These are phyloP conservation scores for Aulographum hederae DNA, from an alignment of 2,329 filamentous ascomycete species.

Conservation along the genomic window DNA sequence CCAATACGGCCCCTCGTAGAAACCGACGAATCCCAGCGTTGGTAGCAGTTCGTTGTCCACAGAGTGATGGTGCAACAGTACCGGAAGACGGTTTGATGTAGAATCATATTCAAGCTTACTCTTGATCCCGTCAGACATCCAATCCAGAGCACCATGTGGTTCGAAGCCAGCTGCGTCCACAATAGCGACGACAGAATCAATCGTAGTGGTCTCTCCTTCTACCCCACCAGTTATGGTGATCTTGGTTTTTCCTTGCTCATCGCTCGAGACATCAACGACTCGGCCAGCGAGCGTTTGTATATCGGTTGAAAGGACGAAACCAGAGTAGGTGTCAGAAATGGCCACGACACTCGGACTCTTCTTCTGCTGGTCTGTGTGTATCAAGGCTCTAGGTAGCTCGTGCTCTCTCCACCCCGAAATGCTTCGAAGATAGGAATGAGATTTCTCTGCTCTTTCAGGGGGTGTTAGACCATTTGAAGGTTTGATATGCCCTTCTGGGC, in stretches of 20 bases:
- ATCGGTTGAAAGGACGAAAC: constrained; percentile 54
- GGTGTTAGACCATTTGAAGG: constrained; percentile 49
- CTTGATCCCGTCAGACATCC: constrained; percentile 39
- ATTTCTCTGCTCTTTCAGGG: constrained; percentile 33
- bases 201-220: constrained; percentile 2
- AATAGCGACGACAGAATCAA: constrained; percentile 45
- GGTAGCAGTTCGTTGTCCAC: constrained; percentile 42
- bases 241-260: not conserved
- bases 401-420: constrained; percentile 29
- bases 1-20: constrained; percentile 75
- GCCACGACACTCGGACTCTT: constrained; percentile 45
- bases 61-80: constrained; percentile 50
- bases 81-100: constrained; percentile 34
- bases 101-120: constrained; percentile 38
- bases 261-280: constrained; percentile 19
- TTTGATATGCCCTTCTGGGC: constrained; percentile 36
- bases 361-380: constrained; percentile 20
- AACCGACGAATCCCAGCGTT: constrained; percentile 60
- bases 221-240: not conserved
- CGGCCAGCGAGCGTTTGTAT: no score
- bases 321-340: constrained; percentile 53
- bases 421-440: constrained; percentile 29
- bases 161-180: constrained; percentile 63
- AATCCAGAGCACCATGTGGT: constrained; percentile 43
- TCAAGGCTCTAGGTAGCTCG: constrained; percentile 18